Conservation (phyloP, 306 rosid genomes). For the Senna siamea region DNA sequence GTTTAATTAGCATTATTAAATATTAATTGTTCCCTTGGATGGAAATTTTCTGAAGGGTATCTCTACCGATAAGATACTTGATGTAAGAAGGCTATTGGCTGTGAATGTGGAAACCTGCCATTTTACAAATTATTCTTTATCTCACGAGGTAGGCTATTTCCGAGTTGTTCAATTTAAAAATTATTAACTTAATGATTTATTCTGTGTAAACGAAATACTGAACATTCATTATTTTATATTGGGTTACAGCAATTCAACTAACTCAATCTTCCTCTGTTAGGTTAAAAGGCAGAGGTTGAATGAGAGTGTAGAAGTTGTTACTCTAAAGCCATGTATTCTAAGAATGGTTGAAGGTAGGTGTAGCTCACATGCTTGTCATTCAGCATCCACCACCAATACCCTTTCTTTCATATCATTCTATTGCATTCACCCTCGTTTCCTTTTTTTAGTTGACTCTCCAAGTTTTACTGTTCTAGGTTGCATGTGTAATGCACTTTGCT, state of each 20-base stretch:
- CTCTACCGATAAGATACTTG: conserved; percentile 92
- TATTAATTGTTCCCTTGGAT: background rate
- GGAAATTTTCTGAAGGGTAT: conserved; percentile 64
- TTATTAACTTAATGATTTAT: too few relatives aligned
- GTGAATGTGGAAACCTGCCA: conserved; percentile 88
- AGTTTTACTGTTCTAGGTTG: background rate
- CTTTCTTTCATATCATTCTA: background rate
- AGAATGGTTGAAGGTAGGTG: conserved; percentile 96
- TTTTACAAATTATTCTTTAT: conserved; percentile 80
- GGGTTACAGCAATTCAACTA: conserved; percentile 14
- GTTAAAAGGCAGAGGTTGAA: conserved; percentile 75
- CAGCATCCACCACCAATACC: conserved; percentile 24
- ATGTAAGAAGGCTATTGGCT: conserved; percentile 82
- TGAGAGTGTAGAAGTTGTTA: conserved; percentile 70
- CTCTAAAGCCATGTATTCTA: conserved; percentile 80
- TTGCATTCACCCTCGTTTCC: background rate
- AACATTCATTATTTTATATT: background rate
- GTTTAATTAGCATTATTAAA: background rate
- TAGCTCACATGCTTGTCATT: conserved; percentile 27
- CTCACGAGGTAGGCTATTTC: conserved; percentile 68
- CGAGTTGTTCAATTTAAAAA: background rate
- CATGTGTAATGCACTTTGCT: background rate
- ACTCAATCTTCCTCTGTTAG: conserved; percentile 42
- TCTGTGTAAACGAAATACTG: too few relatives aligned
- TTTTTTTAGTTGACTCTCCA: conserved; percentile 30